Base-by-base conservation (phyloP, 345 rosid species). In the Bruguiera gymnorhiza region DNA sequence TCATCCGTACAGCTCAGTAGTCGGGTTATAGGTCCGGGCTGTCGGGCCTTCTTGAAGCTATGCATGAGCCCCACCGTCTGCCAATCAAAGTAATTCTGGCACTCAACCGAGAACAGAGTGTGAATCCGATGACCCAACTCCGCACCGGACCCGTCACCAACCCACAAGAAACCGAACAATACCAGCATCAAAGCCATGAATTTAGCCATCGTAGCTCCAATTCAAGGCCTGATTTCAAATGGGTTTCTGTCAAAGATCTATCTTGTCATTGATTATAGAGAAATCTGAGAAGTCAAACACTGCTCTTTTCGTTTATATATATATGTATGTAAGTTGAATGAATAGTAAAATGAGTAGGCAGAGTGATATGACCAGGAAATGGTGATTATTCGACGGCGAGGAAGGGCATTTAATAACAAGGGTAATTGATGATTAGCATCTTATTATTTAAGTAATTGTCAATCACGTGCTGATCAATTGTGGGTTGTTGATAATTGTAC, bases 11-110 rank as follows among this genome's bases (percentile, higher is more conserved):
- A 95, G 80, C 99, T 92, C 66, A 95, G 81, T 9, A 92, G 79
- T 65, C 99, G 90, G 79, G 97, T 92, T 8, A 95, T 76, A 19
- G 95, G 93, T n/a, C 99, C 99, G 39, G 98, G 97, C 73, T 95
- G 98, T 7, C 76, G 56, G 50, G 99, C 83, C 82, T 92, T 95
- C 69, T 78, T 83, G 90, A 87, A 95, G 85, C 98, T 89, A 80
- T 86, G 88, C 88, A 95, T 79, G 36, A 95, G 79, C 63, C 98
- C 99, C 67, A 92, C 99, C 51, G 96, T 92, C 79, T 95, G 92
- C 99, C 99, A 95, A 80, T 95, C 99, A 67, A 95, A 95, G 84
- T 92, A 95, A 67, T 89, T 74, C 79, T 89, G 95, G 76, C 99
- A 90, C 83, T 92, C 98, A 79, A 96, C 98, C 24, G 96, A 92